These are phyloP conservation scores for Zygoascus ofunaensis DNA, from an alignment of 805 yeast species.

Conservation along the genomic window DNA sequence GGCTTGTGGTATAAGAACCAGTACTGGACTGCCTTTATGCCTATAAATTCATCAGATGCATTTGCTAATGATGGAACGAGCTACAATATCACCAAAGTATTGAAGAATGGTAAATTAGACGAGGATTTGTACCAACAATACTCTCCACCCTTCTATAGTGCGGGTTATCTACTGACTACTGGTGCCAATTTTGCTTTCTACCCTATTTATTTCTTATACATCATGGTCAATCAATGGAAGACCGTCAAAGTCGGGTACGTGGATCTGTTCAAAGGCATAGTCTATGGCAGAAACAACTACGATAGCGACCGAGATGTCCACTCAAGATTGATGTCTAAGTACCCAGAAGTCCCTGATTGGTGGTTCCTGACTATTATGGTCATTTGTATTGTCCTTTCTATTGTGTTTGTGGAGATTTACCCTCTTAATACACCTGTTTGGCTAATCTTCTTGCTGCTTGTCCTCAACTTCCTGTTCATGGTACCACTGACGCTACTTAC, in stretches of 20 bases:
- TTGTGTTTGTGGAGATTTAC: constrained; percentile 34
- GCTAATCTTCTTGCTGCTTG: constrained; percentile 50
- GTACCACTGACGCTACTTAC: constrained; percentile 53
- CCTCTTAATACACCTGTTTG: constrained; percentile 46
- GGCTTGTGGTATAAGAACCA: constrained; percentile 36
- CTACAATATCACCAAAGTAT: constrained; percentile 40
- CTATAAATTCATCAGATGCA: constrained; percentile 46
- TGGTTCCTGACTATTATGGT: constrained; percentile 49
- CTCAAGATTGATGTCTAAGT: constrained; percentile 37
- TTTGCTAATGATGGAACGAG: constrained; percentile 44
- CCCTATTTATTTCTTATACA: constrained; percentile 44
- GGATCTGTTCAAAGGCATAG: constrained; percentile 5
- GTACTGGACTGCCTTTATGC: constrained; percentile 49
- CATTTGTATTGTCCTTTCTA: constrained; percentile 37
- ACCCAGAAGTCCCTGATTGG: constrained; percentile 68
- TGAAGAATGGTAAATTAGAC: constrained; percentile 34
- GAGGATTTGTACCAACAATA: constrained; percentile 37
- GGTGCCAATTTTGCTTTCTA: constrained; percentile 49
- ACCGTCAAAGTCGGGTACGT: constrained; percentile 23
- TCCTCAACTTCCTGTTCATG: constrained; percentile 45
- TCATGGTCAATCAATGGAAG: not conserved
- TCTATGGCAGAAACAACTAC: constrained; percentile 25
- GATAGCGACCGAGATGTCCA: constrained; percentile 19
- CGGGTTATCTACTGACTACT: constrained; percentile 44
- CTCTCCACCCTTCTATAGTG: constrained; percentile 52